Evolutionary conservation across 2,329 filamentous ascomycete species (phyloP), one percentile per base, ranked within the genome.

Genomic region (Xylaria polymorpha): DNA sequence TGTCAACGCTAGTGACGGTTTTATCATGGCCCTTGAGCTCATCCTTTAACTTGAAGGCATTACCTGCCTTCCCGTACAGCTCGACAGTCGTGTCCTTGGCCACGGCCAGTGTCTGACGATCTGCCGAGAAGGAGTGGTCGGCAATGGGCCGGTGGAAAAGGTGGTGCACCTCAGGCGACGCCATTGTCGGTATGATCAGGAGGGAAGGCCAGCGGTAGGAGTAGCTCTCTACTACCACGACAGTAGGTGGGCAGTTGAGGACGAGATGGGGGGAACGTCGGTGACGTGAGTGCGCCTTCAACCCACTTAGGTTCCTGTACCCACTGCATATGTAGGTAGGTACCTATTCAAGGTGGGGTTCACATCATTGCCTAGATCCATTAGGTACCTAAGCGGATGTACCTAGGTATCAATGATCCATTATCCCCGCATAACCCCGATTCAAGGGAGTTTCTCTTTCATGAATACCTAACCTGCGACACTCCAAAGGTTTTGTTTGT

Each of bases 11-110:
- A 1, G 96, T 99, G 61, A 99, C 93, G 1, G 91, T 94, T 85
- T 99, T 99, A 81, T 99, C 97, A 78, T 99, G 96, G 53, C 94
- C 96, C 79, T 94, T 96, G 68, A 99, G 87, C 83, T 98, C 94
- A 81, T 98, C 94, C 80, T 95, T 91, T 73, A 98, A 85, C 80
- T 90, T 90, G 83, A 94, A 98, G 73, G 90, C 88, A 77, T 84
- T 89, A 78, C 92, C 94, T 66, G 86, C 86, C 76, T 86, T 88
- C 77, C 87, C 85, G 81, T 98, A 98, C 50, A 99, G 90, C 85
- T 98, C 94, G 77, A 99, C 91, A 74, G 90, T 88, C 78, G 91
- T 94, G 80, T 98, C 95, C 77, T 94, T 92, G 72, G 95, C 93
- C 67, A 99, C 94, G 67, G 96, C 96, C 67, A 99, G 88, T 35